A percentile compares a stretch with the other conserved stretches of the same genome.
phyloP scores from a whole-genome alignment of 345 rosid species.

The Punica granatum region DNA sequence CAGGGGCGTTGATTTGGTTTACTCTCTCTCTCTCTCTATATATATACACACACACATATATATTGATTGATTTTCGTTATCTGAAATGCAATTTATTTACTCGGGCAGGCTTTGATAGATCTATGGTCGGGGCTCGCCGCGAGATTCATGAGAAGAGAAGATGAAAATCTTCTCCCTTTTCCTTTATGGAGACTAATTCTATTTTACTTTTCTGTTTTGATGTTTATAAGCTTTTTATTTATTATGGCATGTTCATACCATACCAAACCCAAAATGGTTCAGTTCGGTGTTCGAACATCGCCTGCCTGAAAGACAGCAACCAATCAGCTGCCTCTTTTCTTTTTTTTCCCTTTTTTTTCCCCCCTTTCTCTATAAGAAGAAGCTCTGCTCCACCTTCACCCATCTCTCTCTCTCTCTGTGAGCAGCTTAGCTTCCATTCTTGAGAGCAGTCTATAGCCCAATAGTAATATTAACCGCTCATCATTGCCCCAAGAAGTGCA shows the following conservation, averaged over 20 bases:
- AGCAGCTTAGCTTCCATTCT: background rate
- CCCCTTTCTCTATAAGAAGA: background rate
- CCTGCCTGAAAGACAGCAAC: background rate
- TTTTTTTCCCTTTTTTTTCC: background rate
- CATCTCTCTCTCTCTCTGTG: background rate
- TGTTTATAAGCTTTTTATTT: background rate
- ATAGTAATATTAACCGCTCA: too few relatives aligned
- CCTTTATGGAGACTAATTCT: too few relatives aligned
- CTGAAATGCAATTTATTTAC: too few relatives aligned
- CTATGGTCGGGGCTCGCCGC: too few relatives aligned
- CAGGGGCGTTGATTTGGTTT: background rate
- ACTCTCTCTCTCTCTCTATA: background rate
- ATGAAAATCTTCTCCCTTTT: too few relatives aligned
- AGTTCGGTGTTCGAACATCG: background rate
- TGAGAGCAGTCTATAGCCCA: background rate
- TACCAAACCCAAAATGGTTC: too few relatives aligned
- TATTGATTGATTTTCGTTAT: background rate
- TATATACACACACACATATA: background rate
- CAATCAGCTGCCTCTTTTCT: background rate
- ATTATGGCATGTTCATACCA: too few relatives aligned
- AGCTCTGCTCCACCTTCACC: background rate
- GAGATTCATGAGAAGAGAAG: too few relatives aligned
- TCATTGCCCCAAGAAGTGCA: background rate
- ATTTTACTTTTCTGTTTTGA: too few relatives aligned
- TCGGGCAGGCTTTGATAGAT: too few relatives aligned